Evolutionary conservation across 139 green algal species (phyloP).

Genomic region (Micractinium sp.): DNA sequence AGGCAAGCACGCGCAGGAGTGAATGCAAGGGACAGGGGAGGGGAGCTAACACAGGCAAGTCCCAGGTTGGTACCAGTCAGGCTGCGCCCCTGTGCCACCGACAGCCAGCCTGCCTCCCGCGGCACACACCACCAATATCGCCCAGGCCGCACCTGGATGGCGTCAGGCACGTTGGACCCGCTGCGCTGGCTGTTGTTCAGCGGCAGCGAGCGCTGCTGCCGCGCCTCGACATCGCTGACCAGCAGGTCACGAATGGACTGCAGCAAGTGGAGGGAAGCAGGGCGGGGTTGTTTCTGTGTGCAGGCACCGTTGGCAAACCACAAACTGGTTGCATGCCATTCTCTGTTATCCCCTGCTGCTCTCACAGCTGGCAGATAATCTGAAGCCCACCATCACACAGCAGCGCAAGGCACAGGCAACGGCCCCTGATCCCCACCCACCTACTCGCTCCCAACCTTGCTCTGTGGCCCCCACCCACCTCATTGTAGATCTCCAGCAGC

Average conservation of each 20-base stretch:
- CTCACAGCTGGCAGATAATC: too few relatives aligned
- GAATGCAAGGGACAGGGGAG: too few relatives aligned
- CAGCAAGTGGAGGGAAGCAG: neutral
- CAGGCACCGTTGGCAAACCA: neutral
- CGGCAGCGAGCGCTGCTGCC: slow-evolving; percentile 54
- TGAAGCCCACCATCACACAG: too few relatives aligned
- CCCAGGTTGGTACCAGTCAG: neutral
- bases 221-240: slow-evolving; percentile 15
- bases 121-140: neutral
- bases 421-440: too few relatives aligned
- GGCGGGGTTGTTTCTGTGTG: neutral
- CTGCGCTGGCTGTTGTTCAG: slow-evolving; percentile 78
- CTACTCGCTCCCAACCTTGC: too few relatives aligned
- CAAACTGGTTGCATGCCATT: neutral
- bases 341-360: too few relatives aligned
- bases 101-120: neutral
- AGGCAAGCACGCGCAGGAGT: too few relatives aligned
- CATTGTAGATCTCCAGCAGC: slow-evolving; percentile 99
- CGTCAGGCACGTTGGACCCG: slow-evolving; percentile 84
- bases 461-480: slow-evolving; percentile 42
- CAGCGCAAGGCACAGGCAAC: too few relatives aligned
- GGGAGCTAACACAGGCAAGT: neutral
- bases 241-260: slow-evolving; percentile 77
- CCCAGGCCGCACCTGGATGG: slow-evolving; percentile 61
- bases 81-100: neutral